phyloP scores from a whole-genome alignment of 441 rosid genomes.

The Euphorbia schlechtendalii region DNA sequence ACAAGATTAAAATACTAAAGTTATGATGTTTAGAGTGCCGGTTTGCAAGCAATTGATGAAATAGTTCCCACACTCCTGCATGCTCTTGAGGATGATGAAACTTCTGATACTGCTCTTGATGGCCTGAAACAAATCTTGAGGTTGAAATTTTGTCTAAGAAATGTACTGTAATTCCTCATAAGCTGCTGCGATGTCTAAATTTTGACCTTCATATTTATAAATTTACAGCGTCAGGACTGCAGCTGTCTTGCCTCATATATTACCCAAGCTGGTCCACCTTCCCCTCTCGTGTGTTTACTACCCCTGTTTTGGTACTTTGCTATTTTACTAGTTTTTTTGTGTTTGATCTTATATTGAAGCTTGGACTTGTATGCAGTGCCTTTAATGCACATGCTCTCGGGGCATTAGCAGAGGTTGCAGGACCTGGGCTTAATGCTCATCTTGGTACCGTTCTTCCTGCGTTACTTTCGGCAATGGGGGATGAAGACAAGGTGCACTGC shows the following conservation, averaged over 20 bases:
- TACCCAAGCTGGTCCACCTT: conserved; percentile 90
- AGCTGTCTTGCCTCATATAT: conserved; percentile 97
- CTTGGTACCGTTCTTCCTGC: conserved; percentile 93
- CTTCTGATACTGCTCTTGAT: conserved; percentile 90
- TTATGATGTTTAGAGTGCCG: conserved; percentile 69
- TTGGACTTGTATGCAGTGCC: conserved; percentile 49
- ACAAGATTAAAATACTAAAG: conserved; percentile 9
- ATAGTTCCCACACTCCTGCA: conserved; percentile 93
- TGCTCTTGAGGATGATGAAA: conserved; percentile 92
- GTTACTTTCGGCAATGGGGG: conserved; percentile 88
- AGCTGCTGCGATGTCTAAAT: conserved; percentile 20
- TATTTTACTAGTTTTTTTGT: conserved; percentile 14
- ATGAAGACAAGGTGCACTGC: conserved; percentile 54
- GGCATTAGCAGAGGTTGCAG: conserved; percentile 98
- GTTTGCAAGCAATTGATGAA: conserved; percentile 99
- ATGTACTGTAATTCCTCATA: conserved; percentile 11
- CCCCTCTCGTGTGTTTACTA: conserved; percentile 88
- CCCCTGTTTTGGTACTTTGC: conserved; percentile 2
- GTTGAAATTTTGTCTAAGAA: conserved; percentile 27
- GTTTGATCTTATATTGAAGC: conserved; percentile 9
- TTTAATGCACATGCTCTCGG: conserved; percentile 99
- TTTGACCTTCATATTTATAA: conserved; percentile 3
- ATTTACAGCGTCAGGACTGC: conserved; percentile 86
- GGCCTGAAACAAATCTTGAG: conserved; percentile 98
- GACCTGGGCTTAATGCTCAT: conserved; percentile 84